Percentiles rank a stretch among this genome's conserved stretches.
Conservation (phyloP, 352 stramenopile species). For the Phytophthora citrophthora region DNA sequence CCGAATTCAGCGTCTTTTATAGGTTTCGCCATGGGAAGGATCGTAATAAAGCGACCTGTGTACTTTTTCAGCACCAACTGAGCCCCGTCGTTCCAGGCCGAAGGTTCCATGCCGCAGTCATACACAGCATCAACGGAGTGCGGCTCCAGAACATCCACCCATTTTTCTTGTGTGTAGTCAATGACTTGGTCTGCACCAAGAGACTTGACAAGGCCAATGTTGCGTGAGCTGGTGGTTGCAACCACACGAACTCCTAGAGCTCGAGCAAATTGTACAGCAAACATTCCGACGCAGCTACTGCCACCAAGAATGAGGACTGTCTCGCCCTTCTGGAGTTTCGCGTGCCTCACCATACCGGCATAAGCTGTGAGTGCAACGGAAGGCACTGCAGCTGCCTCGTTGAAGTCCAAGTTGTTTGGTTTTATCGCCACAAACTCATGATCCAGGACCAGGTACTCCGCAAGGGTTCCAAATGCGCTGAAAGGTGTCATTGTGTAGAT, state of each 20-base stretch:
- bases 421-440: conserved; percentile 36
- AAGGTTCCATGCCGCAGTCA: conserved; percentile 31
- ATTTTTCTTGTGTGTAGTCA: conserved; percentile 62
- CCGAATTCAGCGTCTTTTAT: conserved; percentile 53
- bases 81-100: conserved; percentile 34
- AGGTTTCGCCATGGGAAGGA: conserved; percentile 27
- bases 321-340: conserved; percentile 22
- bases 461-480: conserved; percentile 20
- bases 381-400: conserved; percentile 38
- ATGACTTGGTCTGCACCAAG: conserved; percentile 56
- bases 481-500: conserved; percentile 32
- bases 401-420: conserved; percentile 43
- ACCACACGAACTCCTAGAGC: conserved; percentile 29
- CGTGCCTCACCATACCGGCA: conserved; percentile 23
- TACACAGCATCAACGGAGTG: conserved; percentile 41
- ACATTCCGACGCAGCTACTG: conserved; percentile 59
- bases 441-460: conserved; percentile 38
- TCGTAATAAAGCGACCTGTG: conserved; percentile 30
- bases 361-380: conserved; percentile 36
- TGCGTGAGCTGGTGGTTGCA: conserved; percentile 29
- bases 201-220: conserved; percentile 45
- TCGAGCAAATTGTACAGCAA: conserved; percentile 60
- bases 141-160: conserved; percentile 31
- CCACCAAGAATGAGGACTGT: conserved; percentile 56
- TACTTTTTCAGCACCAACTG: conserved; percentile 36